phyloP scores from a whole-genome alignment of 352 stramenopile species.

The Phytophthora tentaculata region DNA sequence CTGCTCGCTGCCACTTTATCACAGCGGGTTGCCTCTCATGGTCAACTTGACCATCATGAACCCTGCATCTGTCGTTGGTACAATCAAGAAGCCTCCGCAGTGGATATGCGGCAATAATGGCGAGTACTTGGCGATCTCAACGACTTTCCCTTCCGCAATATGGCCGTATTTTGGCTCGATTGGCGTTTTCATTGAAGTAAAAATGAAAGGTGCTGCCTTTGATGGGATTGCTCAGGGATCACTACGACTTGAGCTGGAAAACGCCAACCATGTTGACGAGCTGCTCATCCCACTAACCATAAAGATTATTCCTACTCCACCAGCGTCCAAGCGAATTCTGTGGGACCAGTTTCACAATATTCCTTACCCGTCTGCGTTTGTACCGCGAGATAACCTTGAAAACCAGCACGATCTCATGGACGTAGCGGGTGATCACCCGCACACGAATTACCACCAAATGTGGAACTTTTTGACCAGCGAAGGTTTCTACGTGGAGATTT shows the following conservation, averaged over 20 bases:
- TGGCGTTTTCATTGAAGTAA: slow-evolving; percentile 76
- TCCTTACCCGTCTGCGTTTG: slow-evolving; percentile 84
- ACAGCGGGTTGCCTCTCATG: slow-evolving; percentile 72
- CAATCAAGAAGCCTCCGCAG: slow-evolving; percentile 50
- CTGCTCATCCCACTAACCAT: slow-evolving; percentile 56
- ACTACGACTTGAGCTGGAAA: slow-evolving; percentile 55
- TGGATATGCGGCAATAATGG: slow-evolving; percentile 61
- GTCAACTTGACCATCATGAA: slow-evolving; percentile 90
- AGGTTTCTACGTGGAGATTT: slow-evolving; percentile 83
- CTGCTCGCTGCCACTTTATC: slow-evolving; percentile 81
- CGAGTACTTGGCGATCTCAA: slow-evolving; percentile 57
- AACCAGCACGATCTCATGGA: slow-evolving; percentile 72
- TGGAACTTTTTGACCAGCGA: slow-evolving; percentile 73
- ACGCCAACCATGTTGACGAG: slow-evolving; percentile 45
- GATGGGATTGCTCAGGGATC: slow-evolving; percentile 48
- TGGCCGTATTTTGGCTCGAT: slow-evolving; percentile 79
- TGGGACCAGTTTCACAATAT: slow-evolving; percentile 93
- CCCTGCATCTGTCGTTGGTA: slow-evolving; percentile 53
- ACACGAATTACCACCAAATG: slow-evolving; percentile 89
- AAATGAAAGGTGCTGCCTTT: slow-evolving; percentile 43
- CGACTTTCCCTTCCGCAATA: slow-evolving; percentile 51
- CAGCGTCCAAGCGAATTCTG: slow-evolving; percentile 60
- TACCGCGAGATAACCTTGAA: slow-evolving; percentile 80
- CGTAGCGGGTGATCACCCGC: slow-evolving; percentile 76
- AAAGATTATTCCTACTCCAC: slow-evolving; percentile 56